A percentile compares a stretch with the other conserved stretches of the same genome.
phyloP scores from a whole-genome alignment of 192 early-diverging fungal species.

The Paraglomus occultum region DNA sequence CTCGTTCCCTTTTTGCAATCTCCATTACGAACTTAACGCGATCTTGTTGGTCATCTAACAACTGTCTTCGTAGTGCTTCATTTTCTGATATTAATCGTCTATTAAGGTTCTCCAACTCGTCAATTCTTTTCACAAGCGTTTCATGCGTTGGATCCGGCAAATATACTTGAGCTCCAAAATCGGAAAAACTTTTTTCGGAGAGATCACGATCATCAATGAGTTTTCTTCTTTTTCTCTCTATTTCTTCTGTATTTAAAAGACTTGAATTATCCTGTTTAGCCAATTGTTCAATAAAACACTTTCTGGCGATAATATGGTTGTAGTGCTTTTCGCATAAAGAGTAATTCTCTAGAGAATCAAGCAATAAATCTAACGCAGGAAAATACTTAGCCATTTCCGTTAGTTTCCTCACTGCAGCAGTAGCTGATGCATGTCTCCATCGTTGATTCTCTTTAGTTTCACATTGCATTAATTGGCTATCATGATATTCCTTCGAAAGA shows the following conservation, averaged over 20 bases:
- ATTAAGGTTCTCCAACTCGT: constrained; percentile 1
- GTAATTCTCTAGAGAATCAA: too few species aligned
- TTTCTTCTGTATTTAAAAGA: too few species aligned
- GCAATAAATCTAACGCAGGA: too few species aligned
- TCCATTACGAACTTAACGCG: neutral
- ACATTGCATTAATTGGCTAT: neutral
- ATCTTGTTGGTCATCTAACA: constrained; percentile 12
- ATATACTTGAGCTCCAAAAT: constrained; percentile 17
- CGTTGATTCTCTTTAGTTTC: neutral
- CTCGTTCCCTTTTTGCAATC: constrained; percentile 16
- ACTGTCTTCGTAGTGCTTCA: neutral
- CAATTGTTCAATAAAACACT: too few species aligned
- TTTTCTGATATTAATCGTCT: constrained; percentile 5
- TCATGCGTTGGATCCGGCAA: neutral
- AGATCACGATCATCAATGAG: neutral
- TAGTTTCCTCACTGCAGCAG: too few species aligned
- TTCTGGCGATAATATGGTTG: too few species aligned
- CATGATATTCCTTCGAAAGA: neutral
- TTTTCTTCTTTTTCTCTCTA: too few species aligned
- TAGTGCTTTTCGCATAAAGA: too few species aligned
- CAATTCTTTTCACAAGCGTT: constrained; percentile 7
- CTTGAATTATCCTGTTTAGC: too few species aligned
- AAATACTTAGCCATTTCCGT: too few species aligned
- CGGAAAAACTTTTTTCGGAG: constrained; percentile 2
- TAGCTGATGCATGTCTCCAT: neutral